Conservation (phyloP, 2,329 filamentous ascomycete genomes). For the Colletotrichum lentis region DNA sequence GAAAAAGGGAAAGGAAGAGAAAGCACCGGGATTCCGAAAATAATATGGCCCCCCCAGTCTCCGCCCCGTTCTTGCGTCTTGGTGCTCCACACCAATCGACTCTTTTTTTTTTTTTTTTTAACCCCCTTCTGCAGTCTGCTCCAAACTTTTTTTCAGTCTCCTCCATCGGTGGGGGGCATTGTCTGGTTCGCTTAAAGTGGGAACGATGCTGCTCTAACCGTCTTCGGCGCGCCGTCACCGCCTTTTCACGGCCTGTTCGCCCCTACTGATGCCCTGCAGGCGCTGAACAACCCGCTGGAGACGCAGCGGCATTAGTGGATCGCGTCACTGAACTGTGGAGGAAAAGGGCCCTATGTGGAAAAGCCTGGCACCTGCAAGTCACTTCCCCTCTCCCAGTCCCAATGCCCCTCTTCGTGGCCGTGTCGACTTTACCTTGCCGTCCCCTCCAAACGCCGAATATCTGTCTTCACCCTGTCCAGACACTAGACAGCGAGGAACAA, state of each 20-base stretch:
- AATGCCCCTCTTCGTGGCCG: conserved; percentile 26
- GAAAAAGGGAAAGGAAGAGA: conserved; percentile 41
- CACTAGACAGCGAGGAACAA: not conserved
- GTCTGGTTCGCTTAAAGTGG: conserved; percentile 32
- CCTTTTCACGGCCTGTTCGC: conserved; percentile 29
- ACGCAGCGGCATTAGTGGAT: conserved; percentile 28
- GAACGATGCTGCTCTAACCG: conserved; percentile 14
- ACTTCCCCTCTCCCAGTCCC: conserved; percentile 6
- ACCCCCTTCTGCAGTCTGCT: conserved; percentile 32
- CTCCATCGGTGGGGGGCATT: conserved; percentile 29
- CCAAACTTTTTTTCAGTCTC: conserved; percentile 44
- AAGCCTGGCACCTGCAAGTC: conserved; percentile 25
- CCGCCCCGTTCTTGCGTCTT: conserved; percentile 9
- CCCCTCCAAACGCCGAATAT: not conserved
- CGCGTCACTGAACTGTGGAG: conserved; percentile 15
- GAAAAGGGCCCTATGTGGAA: conserved; percentile 20
- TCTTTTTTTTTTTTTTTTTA: conserved; percentile 18
- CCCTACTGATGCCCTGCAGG: conserved; percentile 26
- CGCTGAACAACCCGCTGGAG: conserved; percentile 29
- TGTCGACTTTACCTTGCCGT: conserved; percentile 10
- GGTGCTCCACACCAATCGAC: conserved; percentile 32
- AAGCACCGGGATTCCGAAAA: conserved; percentile 40
- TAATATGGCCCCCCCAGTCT: conserved; percentile 31
- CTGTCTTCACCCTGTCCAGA: not conserved
- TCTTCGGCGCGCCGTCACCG: conserved; percentile 32